Base-by-base conservation (phyloP, 2,329 filamentous ascomycete species). In the Monosporascus sp. region DNA sequence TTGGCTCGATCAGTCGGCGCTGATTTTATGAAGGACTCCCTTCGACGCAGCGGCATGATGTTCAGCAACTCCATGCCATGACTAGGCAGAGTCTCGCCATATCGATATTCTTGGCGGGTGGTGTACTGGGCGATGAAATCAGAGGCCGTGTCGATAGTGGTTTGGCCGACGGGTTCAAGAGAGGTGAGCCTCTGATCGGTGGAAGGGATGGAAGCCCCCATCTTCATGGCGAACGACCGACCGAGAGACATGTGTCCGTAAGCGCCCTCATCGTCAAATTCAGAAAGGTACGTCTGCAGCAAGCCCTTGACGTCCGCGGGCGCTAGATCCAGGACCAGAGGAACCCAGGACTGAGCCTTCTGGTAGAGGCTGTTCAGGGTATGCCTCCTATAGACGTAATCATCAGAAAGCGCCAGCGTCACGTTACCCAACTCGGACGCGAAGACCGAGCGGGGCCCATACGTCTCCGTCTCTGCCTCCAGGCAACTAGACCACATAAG, bases 61-160 rank as follows among this genome's bases (percentile, higher is more conserved):
- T 78, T 79, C 49, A 87, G 72, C 74, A 87, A 81, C 65, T 88
- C 84, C 55, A 80, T 77, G 55, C 86, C 84, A 56, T 86, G 82
- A 54, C 88, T 85, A 1, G 86, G 84, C 38, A 88, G 74, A 2
- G 84, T 81, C 67, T 96, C 91, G 11, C 91, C 85, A 65, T 93
- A 93, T 53, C 92, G 86, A 70, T 99, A 99, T 66, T 96, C 92
- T 68, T 99, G 95, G 38, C 94, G 88, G 26, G 91, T 95, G 3
- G 93, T 97, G 68, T 99, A 99, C 66, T 99, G 93, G 2, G 94
- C 91, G 66, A 99, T 85, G 63, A 99, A 96, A 68, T 97, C 93
- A 2, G 94, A 97, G 0, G 90, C 91, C 11, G 92, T 91, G 68
- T 97, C 96, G 68, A 97, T 87, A 57, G 84, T 84, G 51, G 84